Base-by-base conservation (phyloP, 495 filamentous ascomycete genomes). In the Penicillium crystallinum region DNA sequence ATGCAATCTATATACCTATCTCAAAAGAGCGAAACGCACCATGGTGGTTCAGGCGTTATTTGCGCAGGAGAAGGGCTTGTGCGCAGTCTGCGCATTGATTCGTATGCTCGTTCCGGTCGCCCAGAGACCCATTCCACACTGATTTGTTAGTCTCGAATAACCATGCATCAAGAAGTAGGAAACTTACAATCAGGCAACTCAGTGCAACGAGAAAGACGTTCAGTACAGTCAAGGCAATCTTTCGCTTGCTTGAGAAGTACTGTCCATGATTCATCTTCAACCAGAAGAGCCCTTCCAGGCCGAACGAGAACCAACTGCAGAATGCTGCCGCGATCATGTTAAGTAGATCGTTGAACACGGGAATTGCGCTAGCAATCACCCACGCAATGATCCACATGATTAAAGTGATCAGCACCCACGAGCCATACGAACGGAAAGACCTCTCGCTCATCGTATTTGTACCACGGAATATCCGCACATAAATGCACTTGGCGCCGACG, bases 281-380 rank as follows among this genome's bases (percentile, higher is more conserved):
- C 72, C 72, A 72, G 45, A 69, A 75, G 1, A 69, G 36, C 0
- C 67, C 68, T 27, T 55, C 55, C 7, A 71, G 52, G 0, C 69
- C 68, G 23, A 58, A 68, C 4, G 60, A 69, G 35, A 75, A 73
- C 70, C 66, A 71, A 37, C 50, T 63, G 15, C 57, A 61, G 49
- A 70, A 70, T 0, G 65, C 40, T 4, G 63, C 57, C 2, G 52
- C 55, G 3, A 74, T 65, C 40, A 77, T 42, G 12, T 65, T 66
- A 27, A 87, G 60, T 40, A 88, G 56, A 44, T 81, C 73, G 52
- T 75, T 78, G 66, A 88, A 88, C 62, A 83, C 78, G 1, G 85
- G 85, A n/a, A 88, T 82, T 5, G 80, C 75, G 53, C 81, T 76
- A 11, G 83, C 83, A 58, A 88, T 81, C 43, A 87, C 58, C 77